Evolutionary conservation across 2,329 filamentous ascomycete genomes (phyloP), one percentile per base, ranked within the genome.

Genomic region (Drechslerella dactyloides): DNA sequence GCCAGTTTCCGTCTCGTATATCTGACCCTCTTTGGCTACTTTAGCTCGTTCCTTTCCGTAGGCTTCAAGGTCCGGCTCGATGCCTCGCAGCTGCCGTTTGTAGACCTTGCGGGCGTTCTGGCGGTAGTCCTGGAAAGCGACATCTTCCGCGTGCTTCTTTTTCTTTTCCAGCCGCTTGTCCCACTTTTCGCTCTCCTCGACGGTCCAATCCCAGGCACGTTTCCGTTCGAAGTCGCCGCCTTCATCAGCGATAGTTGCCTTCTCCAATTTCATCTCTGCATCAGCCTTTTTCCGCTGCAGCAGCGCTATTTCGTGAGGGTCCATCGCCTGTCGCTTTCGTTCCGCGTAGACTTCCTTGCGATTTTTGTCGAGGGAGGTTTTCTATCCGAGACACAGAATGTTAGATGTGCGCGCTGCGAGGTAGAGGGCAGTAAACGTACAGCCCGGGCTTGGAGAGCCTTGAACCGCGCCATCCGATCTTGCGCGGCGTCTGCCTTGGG

Each of bases 161-260:
- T 92, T 96, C 84, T 96, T 96, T 77, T 89, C 90, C 79, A 96
- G 82, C 33, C 93, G 88, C 81, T 89, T 89, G 80, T 99, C 94
- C 94, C 94, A 99, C 75, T 85, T 87, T 81, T 97, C 94, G 76
- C 87, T 90, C 81, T 99, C 94, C 74, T 99, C 94, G 5, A 93
- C 83, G 0, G 94, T 99, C 90, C 94, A 99, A 82, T 97, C 94
- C 94, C 94, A 99, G 1, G 94, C 94, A 44, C 94, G 88, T 81
- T 97, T 97, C 75, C 94, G 90, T 83, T 99, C 94, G 78, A 97
- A 99, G 80, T 97, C 94, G 62, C 90, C 91, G 35, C 92, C 92
- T 0, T 85, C 83, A 17, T 90, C 91, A 79, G 93, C 90, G 1
- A 92, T 88, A 77, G 97, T 92, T 2, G 92, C 91, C 82, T 96